These are phyloP conservation scores for Penicillium oxalicum DNA, from an alignment of 2,329 filamentous ascomycete species.

Conservation along the genomic window DNA sequence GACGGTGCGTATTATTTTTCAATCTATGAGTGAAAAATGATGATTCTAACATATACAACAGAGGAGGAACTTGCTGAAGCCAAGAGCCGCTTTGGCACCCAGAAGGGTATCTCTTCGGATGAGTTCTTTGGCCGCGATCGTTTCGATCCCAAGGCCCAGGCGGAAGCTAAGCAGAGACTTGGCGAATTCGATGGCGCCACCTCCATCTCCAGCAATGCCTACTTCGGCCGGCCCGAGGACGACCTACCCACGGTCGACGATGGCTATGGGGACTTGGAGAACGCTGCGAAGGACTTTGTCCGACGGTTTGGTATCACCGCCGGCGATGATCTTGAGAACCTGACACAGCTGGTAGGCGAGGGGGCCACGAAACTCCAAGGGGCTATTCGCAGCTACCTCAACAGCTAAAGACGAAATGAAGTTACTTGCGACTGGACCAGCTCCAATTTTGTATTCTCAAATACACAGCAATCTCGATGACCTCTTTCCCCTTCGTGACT, in stretches of 20 bases:
- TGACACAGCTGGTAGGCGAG: conserved; percentile 76
- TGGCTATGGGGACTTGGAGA: conserved; percentile 81
- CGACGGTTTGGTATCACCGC: conserved; percentile 93
- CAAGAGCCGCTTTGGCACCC: conserved; percentile 77
- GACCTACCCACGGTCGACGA: conserved; percentile 62
- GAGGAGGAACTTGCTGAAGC: conserved; percentile 77
- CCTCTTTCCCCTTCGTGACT: conserved; percentile 2
- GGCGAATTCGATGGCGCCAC: conserved; percentile 90
- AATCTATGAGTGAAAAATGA: neutral
- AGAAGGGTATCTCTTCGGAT: conserved; percentile 96
- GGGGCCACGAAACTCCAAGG: conserved; percentile 77
- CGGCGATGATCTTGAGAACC: conserved; percentile 89
- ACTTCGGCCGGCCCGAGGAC: conserved; percentile 90
- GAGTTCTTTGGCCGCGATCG: conserved; percentile 93
- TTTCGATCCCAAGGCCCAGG: conserved; percentile 72
- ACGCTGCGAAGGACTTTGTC: conserved; percentile 92
- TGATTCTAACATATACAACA: conserved; percentile 18
- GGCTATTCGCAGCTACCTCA: conserved; percentile 46
- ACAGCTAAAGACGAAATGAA: conserved; percentile 33
- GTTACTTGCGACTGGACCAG: conserved; percentile 3
- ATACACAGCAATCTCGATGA: conserved; percentile 19
- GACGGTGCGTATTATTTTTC: conserved; percentile 52
- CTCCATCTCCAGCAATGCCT: conserved; percentile 91
- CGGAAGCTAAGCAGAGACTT: conserved; percentile 80
- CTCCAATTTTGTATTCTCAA: conserved; percentile 11